Evolutionary conservation across 2,329 filamentous ascomycete genomes (phyloP).

Genomic region (Neonectria hederae): DNA sequence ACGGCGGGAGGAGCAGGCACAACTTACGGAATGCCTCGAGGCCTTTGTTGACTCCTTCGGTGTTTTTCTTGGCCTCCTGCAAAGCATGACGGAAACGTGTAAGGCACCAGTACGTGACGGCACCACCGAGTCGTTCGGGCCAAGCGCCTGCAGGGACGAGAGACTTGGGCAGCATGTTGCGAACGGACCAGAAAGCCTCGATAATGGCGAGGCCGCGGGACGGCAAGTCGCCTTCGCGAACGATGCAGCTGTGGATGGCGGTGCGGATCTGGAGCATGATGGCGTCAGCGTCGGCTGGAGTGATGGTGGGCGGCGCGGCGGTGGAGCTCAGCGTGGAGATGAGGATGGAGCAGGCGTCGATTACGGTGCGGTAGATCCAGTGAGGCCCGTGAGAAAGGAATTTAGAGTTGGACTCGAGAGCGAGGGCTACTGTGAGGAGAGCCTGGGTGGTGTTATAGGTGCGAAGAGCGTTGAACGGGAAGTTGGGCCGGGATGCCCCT

Average conservation of each 20-base stretch:
- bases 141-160: conserved; percentile 54
- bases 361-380: conserved; percentile 58
- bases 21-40: conserved; percentile 45
- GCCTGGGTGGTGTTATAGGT: conserved; percentile 59
- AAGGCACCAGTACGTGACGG: conserved; percentile 61
- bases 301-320: conserved; percentile 47
- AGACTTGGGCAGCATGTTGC: conserved; percentile 49
- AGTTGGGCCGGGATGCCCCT: conserved; percentile 47
- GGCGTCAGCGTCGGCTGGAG: conserved; percentile 42
- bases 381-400: conserved; percentile 60
- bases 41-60: conserved; percentile 44
- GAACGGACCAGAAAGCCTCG: conserved; percentile 59
- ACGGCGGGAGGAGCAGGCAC: not conserved
- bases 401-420: conserved; percentile 52
- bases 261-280: conserved; percentile 47
- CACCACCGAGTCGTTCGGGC: conserved; percentile 58
- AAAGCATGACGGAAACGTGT: conserved; percentile 56
- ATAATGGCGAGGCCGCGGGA: conserved; percentile 56
- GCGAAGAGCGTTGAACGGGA: conserved; percentile 57
- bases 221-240: conserved; percentile 61
- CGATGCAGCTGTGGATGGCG: conserved; percentile 53
- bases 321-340: conserved; percentile 57
- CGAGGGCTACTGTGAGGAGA: conserved; percentile 54
- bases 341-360: conserved; percentile 57
- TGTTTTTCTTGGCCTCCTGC: conserved; percentile 48